These are phyloP conservation scores for Alternaria gansuensis DNA, from an alignment of 2,329 filamentous ascomycete genomes.

Conservation along the genomic window DNA sequence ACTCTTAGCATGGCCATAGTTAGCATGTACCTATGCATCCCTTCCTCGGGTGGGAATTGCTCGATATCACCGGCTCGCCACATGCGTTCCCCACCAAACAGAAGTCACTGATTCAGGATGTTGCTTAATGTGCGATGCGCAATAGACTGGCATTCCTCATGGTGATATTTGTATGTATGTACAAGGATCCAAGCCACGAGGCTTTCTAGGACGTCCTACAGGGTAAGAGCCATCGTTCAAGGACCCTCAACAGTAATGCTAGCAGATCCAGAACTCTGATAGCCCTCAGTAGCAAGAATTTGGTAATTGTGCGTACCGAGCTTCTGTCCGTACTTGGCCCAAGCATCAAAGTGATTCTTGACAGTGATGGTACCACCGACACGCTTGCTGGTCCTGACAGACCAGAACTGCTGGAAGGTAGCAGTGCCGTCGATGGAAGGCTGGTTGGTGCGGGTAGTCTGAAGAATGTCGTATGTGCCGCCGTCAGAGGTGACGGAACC, in stretches of 20 bases:
- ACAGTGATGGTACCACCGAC: conserved; percentile 61
- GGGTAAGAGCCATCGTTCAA: background rate
- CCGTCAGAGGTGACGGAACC: conserved; percentile 63
- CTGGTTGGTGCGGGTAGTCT: conserved; percentile 60
- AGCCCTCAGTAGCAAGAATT: conserved; percentile 65
- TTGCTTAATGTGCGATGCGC: background rate
- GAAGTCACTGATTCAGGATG: background rate
- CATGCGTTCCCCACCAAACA: background rate
- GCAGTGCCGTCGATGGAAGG: conserved; percentile 64
- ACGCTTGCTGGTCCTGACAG: conserved; percentile 61
- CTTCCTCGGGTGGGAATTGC: background rate
- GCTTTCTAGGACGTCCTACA: background rate
- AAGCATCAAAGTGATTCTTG: conserved; percentile 63
- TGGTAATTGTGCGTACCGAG: conserved; percentile 63
- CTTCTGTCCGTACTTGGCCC: conserved; percentile 59
- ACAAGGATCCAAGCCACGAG: conserved; percentile 1
- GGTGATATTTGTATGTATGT: conserved; percentile 6
- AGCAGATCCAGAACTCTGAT: conserved; percentile 60
- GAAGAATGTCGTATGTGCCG: conserved; percentile 63
- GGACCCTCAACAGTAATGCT: conserved; percentile 56
- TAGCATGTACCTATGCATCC: too few species aligned
- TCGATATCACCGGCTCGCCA: background rate
- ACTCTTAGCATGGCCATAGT: too few species aligned
- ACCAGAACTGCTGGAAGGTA: conserved; percentile 66
- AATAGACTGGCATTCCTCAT: background rate